Evolutionary conservation across 2,329 filamentous ascomycete genomes (phyloP).

Genomic region (Dothideomycetes sp.): DNA sequence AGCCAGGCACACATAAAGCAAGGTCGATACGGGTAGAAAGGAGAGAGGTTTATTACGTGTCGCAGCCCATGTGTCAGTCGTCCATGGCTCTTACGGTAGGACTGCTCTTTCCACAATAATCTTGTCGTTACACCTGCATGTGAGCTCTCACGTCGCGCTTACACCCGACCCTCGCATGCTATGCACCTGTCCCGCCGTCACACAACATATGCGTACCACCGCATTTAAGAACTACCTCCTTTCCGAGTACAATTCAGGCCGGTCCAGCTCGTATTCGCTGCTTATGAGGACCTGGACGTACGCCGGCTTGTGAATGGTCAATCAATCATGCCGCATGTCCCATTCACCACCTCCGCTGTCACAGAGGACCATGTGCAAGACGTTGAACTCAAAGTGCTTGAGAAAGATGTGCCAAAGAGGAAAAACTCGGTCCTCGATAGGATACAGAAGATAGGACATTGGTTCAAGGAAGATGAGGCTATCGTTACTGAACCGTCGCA

Average conservation of each 20-base stretch:
- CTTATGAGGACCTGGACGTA: not conserved
- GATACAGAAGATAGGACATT: constrained; percentile 27
- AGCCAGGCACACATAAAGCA: no score
- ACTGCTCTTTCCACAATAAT: no score
- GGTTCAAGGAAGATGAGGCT: constrained; percentile 28
- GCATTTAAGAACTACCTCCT: not conserved
- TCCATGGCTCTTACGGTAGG: no score
- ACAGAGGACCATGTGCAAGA: constrained; percentile 13
- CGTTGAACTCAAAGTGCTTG: constrained; percentile 3
- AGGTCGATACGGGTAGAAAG: no score
- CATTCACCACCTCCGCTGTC: constrained; percentile 16
- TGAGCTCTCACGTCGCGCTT: no score
- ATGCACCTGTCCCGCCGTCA: not conserved
- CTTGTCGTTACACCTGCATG: no score
- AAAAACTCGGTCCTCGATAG: constrained; percentile 10
- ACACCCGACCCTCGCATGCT: no score
- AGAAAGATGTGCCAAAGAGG: constrained; percentile 21
- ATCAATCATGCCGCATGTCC: constrained; percentile 20
- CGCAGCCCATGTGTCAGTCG: no score
- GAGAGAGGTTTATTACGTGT: no score
- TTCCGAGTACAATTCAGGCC: not conserved
- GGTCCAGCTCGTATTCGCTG: not conserved
- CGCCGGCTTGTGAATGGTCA: constrained; percentile 7
- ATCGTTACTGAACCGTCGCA: constrained; percentile 13
- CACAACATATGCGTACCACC: not conserved